Conservation (phyloP, 495 filamentous ascomycete species). For the Clavariopsis aquatica region DNA sequence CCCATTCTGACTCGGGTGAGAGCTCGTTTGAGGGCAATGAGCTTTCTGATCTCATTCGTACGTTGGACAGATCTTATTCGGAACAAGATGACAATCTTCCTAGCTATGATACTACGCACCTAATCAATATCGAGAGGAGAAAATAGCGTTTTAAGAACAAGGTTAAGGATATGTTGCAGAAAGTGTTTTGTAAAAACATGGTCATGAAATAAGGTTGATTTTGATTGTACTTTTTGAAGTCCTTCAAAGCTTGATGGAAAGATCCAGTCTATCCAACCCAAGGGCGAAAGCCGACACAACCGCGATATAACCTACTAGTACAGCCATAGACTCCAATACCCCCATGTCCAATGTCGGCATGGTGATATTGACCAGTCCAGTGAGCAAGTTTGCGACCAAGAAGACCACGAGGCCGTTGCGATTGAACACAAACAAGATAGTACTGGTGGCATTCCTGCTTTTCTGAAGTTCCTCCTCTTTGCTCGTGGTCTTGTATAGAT, state of each 20-base stretch:
- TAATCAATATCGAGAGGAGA: neutral
- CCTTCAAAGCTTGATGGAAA: constrained; percentile 71
- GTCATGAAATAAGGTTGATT: neutral
- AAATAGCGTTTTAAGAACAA: neutral
- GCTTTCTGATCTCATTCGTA: neutral
- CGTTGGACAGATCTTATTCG: neutral
- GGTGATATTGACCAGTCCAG: constrained; percentile 83
- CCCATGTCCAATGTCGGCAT: constrained; percentile 74
- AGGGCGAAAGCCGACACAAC: constrained; percentile 68
- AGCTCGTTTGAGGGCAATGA: neutral
- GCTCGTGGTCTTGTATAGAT: constrained; percentile 57
- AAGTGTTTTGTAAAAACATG: too few relatives aligned
- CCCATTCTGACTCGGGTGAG: constrained; percentile 4
- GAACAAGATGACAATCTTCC: neutral
- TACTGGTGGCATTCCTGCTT: constrained; percentile 69
- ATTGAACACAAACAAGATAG: constrained; percentile 79
- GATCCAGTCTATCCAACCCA: constrained; percentile 65
- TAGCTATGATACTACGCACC: neutral
- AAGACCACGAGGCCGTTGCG: constrained; percentile 86
- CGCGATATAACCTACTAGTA: constrained; percentile 71
- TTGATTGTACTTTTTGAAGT: neutral
- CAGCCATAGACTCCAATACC: constrained; percentile 63
- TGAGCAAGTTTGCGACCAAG: constrained; percentile 83
- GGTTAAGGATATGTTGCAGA: too few relatives aligned
- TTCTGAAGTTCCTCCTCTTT: constrained; percentile 51